Conservation (phyloP, 495 filamentous ascomycete genomes). For the Neurospora hispaniola region DNA sequence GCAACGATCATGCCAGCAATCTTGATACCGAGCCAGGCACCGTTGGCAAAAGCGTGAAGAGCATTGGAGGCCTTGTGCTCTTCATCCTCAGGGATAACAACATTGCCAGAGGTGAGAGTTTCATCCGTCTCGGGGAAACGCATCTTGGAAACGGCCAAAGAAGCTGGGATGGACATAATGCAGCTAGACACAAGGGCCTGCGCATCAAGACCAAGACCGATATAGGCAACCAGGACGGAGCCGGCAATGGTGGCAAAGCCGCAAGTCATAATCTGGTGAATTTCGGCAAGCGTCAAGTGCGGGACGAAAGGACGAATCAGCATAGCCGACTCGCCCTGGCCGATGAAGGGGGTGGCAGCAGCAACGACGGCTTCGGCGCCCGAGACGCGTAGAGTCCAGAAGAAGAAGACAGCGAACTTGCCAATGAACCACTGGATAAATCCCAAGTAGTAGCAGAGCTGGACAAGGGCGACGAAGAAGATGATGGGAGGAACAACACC, state of each 20-base stretch:
- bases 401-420: conserved; percentile 85
- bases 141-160: conserved; percentile 75
- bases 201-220: conserved; percentile 66
- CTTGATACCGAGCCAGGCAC: conserved; percentile 80
- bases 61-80: conserved; percentile 62
- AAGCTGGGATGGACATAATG: conserved; percentile 89
- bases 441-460: conserved; percentile 67
- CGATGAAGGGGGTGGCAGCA: conserved; percentile 88
- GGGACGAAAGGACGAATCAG: conserved; percentile 77
- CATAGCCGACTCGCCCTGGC: conserved; percentile 89
- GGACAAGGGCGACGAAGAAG: conserved; percentile 84
- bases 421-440: conserved; percentile 77
- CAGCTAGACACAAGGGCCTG: conserved; percentile 84
- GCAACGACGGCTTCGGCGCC: conserved; percentile 87
- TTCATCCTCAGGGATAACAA: conserved; percentile 67
- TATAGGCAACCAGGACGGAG: conserved; percentile 70
- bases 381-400: conserved; percentile 82
- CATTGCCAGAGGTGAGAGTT: conserved; percentile 65
- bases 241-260: conserved; percentile 55
- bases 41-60: conserved; percentile 78
- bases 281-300: conserved; percentile 70
- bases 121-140: conserved; percentile 83
- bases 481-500: conserved; percentile 73
- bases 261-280: conserved; percentile 86
- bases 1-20: conserved; percentile 78